phyloP scores from a whole-genome alignment of 2,329 filamentous ascomycete genomes.

The Sclerotinia borealis region DNA sequence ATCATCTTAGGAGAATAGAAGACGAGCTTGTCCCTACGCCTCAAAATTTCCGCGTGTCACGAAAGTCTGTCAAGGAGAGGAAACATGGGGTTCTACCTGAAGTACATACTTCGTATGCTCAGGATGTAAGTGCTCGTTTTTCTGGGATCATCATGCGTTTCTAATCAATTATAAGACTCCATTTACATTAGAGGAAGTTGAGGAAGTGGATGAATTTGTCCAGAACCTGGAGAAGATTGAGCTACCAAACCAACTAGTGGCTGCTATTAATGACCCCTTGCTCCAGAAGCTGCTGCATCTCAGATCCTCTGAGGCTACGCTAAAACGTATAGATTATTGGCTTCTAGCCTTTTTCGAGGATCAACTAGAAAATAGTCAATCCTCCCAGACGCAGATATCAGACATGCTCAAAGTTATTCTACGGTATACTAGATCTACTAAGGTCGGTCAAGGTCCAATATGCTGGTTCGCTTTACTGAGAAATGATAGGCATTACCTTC shows the following conservation, averaged over 20 bases:
- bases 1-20: conserved; percentile 44
- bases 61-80: conserved; percentile 39
- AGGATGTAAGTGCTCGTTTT: conserved; percentile 43
- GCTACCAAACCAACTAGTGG: conserved; percentile 74
- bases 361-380: conserved; percentile 44
- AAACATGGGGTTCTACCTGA: conserved; percentile 55
- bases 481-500: conserved; percentile 29
- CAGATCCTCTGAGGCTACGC: conserved; percentile 47
- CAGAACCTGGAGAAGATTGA: conserved; percentile 71
- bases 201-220: conserved; percentile 63
- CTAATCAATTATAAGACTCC: conserved; percentile 41
- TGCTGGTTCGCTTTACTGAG: conserved; percentile 16
- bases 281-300: conserved; percentile 72
- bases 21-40: conserved; percentile 37
- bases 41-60: conserved; percentile 59
- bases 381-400: conserved; percentile 42
- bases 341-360: conserved; percentile 51
- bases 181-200: conserved; percentile 70
- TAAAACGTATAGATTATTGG: conserved; percentile 53
- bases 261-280: conserved; percentile 67
- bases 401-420: conserved; percentile 51
- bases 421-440: conserved; percentile 50
- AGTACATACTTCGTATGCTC: conserved; percentile 68
- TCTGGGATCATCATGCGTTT: neutral
- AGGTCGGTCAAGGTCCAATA: conserved; percentile 36